Evolutionary conservation across 306 rosid species (phyloP), one percentile per base, ranked within the genome.

Genomic region (Cucumis hystrix): DNA sequence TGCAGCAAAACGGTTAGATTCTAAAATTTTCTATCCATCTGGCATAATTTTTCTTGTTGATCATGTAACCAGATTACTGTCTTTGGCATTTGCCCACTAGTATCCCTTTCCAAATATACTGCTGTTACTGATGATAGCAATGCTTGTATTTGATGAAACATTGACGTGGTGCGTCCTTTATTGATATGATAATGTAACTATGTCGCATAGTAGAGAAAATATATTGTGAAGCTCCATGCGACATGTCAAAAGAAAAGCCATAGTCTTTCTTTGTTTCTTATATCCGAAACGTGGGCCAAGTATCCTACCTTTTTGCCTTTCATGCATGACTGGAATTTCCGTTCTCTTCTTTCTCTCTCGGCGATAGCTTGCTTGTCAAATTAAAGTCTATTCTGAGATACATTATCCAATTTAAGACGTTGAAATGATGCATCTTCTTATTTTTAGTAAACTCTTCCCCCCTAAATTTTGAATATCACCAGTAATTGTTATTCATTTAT

Each of bases 1-100:
- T 30, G 65, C 83, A 49, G 78, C 55, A 25, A 85, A 85, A 83
- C 72, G 88, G 88, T 85, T 60, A 61, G 88, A 65, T 65, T 78
- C 74, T 57, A 13, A 76, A 16, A 23, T 76, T 54, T 57, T 18
- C 1, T 18, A 25, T 30, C 18, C 71, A 30, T 63, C 69, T 74
- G 28, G 33, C 60, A 74, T n/a, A 18, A 10, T 54, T 21, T 6
- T 74, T 56, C 11, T 55, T 30, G 60, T n/a, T 55, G 65, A 37
- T 56, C 65, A 37, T 20, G 35, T 10, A 33, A 54, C 63, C 9
- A 8, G 35, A 37, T 56, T 18, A n/a, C 55, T 21, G 18, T 74
- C 25, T 55, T 56, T 9, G 75, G 75, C 56, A 40, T n/a, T 10
- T 68, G 13, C 55, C 17, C 25, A 28, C n/a, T 9, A 17, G 56